Conservation (phyloP, 2,329 filamentous ascomycete species). For the Colletotrichum paranaense region DNA sequence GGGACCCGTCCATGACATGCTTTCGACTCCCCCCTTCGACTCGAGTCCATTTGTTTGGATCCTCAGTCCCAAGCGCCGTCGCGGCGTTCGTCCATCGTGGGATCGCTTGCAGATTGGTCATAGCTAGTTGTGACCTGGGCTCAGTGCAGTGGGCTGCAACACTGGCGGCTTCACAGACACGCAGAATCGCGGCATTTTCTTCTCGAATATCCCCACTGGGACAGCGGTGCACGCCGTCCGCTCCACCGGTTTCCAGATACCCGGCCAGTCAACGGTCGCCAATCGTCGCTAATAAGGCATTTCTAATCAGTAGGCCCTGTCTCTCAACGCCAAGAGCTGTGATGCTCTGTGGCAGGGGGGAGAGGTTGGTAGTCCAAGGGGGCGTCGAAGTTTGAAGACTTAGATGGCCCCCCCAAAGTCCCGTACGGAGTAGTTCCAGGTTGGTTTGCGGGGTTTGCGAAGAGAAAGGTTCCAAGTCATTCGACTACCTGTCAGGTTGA, state of each 20-base stretch:
- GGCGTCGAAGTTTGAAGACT: conserved; percentile 1
- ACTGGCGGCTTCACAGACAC: neutral
- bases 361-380: conserved; percentile 4
- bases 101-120: neutral
- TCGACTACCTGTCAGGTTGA: conserved; percentile 6
- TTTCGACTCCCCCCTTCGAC: neutral
- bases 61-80: conserved; percentile 6
- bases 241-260: conserved; percentile 21
- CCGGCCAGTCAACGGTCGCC: conserved; percentile 20
- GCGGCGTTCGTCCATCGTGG: conserved; percentile 6
- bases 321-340: neutral
- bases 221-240: conserved; percentile 16
- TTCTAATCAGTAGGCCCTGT: conserved; percentile 20
- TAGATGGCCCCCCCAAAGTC: neutral
- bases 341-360: conserved; percentile 14
- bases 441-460: conserved; percentile 19
- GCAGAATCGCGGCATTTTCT: conserved; percentile 26
- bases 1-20: neutral
- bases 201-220: conserved; percentile 17
- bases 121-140: neutral
- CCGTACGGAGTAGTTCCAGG: neutral
- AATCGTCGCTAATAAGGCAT: conserved; percentile 1
- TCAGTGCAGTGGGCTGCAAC: conserved; percentile 21
- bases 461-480: neutral
- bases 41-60: neutral